Evolutionary conservation across 352 stramenopile species (phyloP), one percentile per base, ranked within the genome.

Genomic region (Globisporangium polare): DNA sequence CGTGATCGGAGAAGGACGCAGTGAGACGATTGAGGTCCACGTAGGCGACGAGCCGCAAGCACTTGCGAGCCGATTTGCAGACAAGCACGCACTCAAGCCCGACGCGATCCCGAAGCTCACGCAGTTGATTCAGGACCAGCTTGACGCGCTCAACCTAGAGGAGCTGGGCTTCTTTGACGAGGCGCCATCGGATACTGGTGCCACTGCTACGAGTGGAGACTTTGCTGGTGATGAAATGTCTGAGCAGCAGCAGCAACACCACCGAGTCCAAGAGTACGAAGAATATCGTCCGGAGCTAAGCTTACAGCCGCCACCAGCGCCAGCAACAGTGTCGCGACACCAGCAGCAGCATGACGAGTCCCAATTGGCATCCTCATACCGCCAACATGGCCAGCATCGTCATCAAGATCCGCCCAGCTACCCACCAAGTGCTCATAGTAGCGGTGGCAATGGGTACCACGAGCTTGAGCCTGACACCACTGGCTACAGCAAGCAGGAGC

Each of bases 1-100:
- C 3, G 70, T 92, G 37, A 91, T 92, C 50, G 74, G 77, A 13
- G 72, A 90, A 54, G 85, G 78, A 3, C 69, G 74, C 20, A 85
- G 77, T 47, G 80, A 89, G 57, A 90, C 74, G 7, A 90, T 94
- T 33, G 77, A 90, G 31, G 73, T 94, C 45, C 64, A 83, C 58
- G 71, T 78, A 5, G 67, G 73, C 5, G 85, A 91, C 39, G 52
- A 73, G 49, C 78, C 85, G 0, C 70, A 76, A 18, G 43, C 27
- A 0, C 66, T 92, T 1, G 85, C 85, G 20, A 50, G 51, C 6
- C 58, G 66, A 20, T 94, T 94, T 73, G 79, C 78, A 0, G 24
- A 26, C 0, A 77, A 74, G 50, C 76, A 92, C 53, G 58, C 65
- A 29, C 68, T 94, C 42, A 66, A 71, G 31, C 41, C 67, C 9